Evolutionary conservation across 2,329 filamentous ascomycete species (phyloP).

Genomic region (Incumbomyces delicatus): DNA sequence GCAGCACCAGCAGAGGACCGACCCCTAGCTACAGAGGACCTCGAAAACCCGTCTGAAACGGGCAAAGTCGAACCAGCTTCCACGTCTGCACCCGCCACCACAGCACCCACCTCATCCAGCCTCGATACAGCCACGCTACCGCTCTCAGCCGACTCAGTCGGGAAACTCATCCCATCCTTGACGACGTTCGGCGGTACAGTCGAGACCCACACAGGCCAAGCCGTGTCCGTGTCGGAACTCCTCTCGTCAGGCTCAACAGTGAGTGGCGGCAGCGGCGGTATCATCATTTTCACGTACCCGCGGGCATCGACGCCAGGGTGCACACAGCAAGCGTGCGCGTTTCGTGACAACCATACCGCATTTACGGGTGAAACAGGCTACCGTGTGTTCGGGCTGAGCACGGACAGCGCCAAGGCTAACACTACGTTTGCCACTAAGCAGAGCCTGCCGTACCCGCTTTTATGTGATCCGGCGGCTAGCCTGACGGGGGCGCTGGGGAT

Average conservation of each 20-base stretch:
- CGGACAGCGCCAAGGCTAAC: conserved; percentile 83
- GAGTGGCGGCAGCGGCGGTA: background rate
- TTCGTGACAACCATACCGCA: conserved; percentile 72
- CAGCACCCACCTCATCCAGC: conserved; percentile 15
- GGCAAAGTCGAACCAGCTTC: conserved; percentile 17
- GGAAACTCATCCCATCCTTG: conserved; percentile 42
- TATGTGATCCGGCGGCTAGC: conserved; percentile 67
- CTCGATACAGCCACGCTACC: conserved; percentile 7
- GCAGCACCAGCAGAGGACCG: background rate
- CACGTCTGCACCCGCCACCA: conserved; percentile 19
- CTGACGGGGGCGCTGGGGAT: conserved; percentile 82
- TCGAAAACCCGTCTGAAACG: conserved; percentile 5
- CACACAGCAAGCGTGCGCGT: conserved; percentile 87
- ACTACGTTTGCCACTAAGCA: conserved; percentile 88
- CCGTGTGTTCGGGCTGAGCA: conserved; percentile 79
- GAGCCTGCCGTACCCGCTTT: conserved; percentile 73
- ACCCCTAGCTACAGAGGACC: conserved; percentile 1
- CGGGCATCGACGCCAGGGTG: conserved; percentile 90
- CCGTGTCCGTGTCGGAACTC: conserved; percentile 38
- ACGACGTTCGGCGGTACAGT: conserved; percentile 57
- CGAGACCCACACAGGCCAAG: conserved; percentile 73
- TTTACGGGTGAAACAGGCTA: conserved; percentile 67
- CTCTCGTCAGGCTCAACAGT: background rate
- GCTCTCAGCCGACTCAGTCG: conserved; percentile 24
- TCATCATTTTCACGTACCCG: conserved; percentile 63